Percentiles rank a stretch among this genome's conserved stretches.
These are phyloP conservation scores for Pyrenula aspistea DNA, from an alignment of 495 filamentous ascomycete species.

Conservation along the genomic window DNA sequence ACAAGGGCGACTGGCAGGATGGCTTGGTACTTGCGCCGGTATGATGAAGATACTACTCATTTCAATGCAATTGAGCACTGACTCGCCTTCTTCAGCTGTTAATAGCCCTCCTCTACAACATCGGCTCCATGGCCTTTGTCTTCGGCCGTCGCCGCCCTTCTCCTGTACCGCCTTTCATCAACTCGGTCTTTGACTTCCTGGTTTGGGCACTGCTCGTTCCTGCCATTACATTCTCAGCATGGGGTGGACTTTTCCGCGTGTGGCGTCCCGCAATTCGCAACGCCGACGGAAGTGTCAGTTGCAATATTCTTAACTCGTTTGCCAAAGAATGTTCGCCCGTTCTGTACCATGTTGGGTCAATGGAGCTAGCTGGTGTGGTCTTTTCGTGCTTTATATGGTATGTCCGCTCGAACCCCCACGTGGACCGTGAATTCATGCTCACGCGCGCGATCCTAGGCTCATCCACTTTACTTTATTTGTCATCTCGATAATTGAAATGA, in stretches of 20 bases:
- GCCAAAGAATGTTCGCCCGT: constrained; percentile 4
- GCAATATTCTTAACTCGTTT: not conserved
- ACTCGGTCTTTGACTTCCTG: constrained; percentile 4
- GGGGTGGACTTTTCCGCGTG: constrained; percentile 5
- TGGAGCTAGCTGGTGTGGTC: constrained; percentile 4
- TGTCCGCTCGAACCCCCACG: constrained; percentile 1
- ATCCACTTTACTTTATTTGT: not conserved
- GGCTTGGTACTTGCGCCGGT: constrained; percentile 5
- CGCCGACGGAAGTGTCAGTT: constrained; percentile 1
- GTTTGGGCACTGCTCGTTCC: constrained; percentile 3
- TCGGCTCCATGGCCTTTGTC: not conserved
- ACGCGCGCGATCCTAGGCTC: not conserved
- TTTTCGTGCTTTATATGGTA: constrained; percentile 5
- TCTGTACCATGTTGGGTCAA: constrained; percentile 1
- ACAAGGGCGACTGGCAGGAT: constrained; percentile 7
- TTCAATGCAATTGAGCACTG: too few species aligned
- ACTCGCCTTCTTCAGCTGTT: not conserved
- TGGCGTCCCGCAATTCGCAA: constrained; percentile 1
- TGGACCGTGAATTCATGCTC: constrained; percentile 14
- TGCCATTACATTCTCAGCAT: constrained; percentile 3
- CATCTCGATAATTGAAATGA: constrained; percentile 5
- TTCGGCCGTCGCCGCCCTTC: not conserved
- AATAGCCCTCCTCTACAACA: constrained; percentile 4
- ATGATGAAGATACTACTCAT: constrained; percentile 2
- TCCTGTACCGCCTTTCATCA: not conserved